These are phyloP conservation scores for Amylocystis lapponica DNA, from an alignment of 768 basidiomycete genomes.

Conservation along the genomic window DNA sequence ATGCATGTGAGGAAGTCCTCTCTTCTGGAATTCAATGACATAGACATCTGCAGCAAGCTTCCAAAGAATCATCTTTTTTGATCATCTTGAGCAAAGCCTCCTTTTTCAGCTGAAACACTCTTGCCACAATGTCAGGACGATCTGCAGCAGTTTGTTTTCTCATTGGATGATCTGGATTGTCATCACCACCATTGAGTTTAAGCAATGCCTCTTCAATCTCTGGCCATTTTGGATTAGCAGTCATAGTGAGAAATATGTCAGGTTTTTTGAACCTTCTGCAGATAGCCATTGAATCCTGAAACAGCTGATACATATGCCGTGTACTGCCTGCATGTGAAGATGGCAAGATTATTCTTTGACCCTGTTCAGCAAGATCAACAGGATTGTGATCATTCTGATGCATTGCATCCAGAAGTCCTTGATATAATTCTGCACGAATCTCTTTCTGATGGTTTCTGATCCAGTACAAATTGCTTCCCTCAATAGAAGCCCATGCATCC, in stretches of 20 bases:
- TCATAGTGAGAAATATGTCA: conserved; percentile 49
- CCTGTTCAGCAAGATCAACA: conserved; percentile 26
- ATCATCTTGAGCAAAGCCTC: conserved; percentile 29
- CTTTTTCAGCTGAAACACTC: conserved; percentile 41
- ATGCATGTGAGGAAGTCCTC: conserved; percentile 51
- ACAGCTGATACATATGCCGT: conserved; percentile 37
- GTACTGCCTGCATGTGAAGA: conserved; percentile 38
- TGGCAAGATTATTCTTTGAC: conserved; percentile 32
- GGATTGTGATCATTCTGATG: conserved; percentile 13
- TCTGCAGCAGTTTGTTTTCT: conserved; percentile 35
- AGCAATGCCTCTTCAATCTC: conserved; percentile 36
- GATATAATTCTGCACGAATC: conserved; percentile 30
- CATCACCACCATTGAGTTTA: background rate
- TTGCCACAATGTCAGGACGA: conserved; percentile 40
- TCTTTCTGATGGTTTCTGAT: conserved; percentile 27
- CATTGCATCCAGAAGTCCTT: conserved; percentile 29
- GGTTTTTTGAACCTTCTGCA: conserved; percentile 28
- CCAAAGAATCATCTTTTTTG: conserved; percentile 38
- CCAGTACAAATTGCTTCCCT: conserved; percentile 35
- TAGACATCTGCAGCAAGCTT: conserved; percentile 38
- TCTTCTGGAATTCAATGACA: conserved; percentile 54
- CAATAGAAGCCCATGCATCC: conserved; percentile 40
- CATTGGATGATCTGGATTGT: too few species aligned
- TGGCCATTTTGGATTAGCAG: conserved; percentile 45
- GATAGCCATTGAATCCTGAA: conserved; percentile 44